Base-by-base conservation (phyloP, 192 early-diverging fungal genomes). In the Jimgerdemannia flammicorona region DNA sequence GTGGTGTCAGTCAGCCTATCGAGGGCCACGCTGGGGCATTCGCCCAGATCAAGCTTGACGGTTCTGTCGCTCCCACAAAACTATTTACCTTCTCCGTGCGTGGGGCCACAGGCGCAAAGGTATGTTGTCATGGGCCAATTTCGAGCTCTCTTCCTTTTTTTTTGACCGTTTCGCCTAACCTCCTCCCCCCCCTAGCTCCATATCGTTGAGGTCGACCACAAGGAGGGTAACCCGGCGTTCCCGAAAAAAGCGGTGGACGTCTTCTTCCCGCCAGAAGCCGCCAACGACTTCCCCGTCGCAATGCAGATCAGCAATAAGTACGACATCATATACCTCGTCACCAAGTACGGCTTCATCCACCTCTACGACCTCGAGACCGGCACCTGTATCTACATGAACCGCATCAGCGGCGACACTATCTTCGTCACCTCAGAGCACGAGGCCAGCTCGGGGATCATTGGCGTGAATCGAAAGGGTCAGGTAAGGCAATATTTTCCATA, bases 291-390 rank as follows among this genome's bases (percentile, higher is more conserved):
- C 80, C 98, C 98, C 29, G 96, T 99, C 3, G 88, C 96, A 4
- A 97, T 98, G 96, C 97, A 98, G 83, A 90, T 97, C 70, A 93
- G 93, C 65, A 91, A 93, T 69, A 97, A 97, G 85, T 95, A 97
- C 85, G 93, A 93, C 76, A 89, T 99, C 54, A 94, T 98, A 64
- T 99, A 91, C 81, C 82, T 99, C 66, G 94, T 98, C 40, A 99
- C 98, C 70, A 99, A 99, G 88, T 96, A 94, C 80, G 98, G 98
- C 4, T 99, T 94, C 79, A 95, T 99, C 77, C 97, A 98, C 77
- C 83, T 99, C 42, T 98, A 96, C 83, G 98, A 99, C 76, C 85
- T 99, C 44, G 98, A 98, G 83, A 90, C 95, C 14, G 96, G 95
- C 43, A 90, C 91, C 19, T 96, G 95, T 82, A 92, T 99, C 69